Conservation (phyloP, 108 stramenopile genomes). For the Skeletonema menzelii region DNA sequence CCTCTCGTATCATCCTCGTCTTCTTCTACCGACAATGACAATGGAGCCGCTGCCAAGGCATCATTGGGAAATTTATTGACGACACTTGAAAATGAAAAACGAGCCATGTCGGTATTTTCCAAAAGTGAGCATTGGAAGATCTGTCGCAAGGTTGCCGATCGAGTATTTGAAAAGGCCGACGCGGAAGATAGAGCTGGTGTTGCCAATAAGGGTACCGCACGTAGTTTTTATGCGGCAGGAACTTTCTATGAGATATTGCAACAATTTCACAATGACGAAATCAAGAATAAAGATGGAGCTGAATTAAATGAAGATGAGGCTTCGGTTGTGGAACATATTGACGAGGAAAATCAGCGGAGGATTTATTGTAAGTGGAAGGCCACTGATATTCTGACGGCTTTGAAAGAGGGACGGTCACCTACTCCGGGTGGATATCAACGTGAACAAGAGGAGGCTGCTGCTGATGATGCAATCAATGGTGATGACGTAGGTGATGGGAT, state of each 20-base stretch:
- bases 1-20: conserved; percentile 34
- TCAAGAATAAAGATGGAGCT: conserved; percentile 12
- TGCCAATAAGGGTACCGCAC: conserved; percentile 81
- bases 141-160: conserved; percentile 74
- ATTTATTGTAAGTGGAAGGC: conserved; percentile 94
- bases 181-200: conserved; percentile 72
- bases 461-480: background rate
- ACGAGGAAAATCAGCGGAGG: conserved; percentile 62
- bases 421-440: conserved; percentile 77
- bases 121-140: conserved; percentile 71
- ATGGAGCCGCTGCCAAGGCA: conserved; percentile 38
- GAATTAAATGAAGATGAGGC: conserved; percentile 20
- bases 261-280: conserved; percentile 66
- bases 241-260: conserved; percentile 88
- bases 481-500: conserved; percentile 28
- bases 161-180: conserved; percentile 89
- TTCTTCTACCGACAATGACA: background rate
- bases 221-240: conserved; percentile 91
- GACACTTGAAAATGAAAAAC: conserved; percentile 71
- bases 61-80: conserved; percentile 64
- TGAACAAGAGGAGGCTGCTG: conserved; percentile 31
- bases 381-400: conserved; percentile 91
- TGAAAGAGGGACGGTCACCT: conserved; percentile 85
- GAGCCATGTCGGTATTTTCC: conserved; percentile 70
- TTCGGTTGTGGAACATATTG: conserved; percentile 5